These are phyloP conservation scores for Psilocybe azurescens DNA, from an alignment of 768 basidiomycete species.

Conservation along the genomic window DNA sequence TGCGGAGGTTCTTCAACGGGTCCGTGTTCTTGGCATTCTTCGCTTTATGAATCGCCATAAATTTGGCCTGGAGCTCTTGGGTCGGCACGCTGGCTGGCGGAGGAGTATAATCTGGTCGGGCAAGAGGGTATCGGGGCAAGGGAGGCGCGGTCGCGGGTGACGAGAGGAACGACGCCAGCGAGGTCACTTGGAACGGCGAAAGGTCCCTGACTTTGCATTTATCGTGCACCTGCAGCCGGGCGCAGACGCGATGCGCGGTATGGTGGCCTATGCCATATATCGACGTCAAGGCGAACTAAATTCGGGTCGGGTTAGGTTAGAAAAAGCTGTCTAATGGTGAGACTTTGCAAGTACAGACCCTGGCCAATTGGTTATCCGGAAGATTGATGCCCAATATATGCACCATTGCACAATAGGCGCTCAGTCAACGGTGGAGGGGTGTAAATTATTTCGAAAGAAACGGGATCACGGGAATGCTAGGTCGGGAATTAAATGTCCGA, in stretches of 20 bases:
- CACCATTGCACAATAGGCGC: conserved; percentile 57
- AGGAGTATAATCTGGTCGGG: conserved; percentile 55
- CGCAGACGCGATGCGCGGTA: conserved; percentile 83
- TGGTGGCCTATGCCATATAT: conserved; percentile 89
- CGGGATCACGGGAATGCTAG: not conserved
- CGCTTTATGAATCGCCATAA: conserved; percentile 39
- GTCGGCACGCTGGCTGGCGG: conserved; percentile 46
- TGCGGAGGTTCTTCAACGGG: conserved; percentile 73
- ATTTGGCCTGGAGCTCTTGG: conserved; percentile 45
- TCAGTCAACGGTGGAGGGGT: conserved; percentile 4
- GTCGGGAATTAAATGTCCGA: conserved; percentile 35
- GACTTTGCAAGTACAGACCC: conserved; percentile 53
- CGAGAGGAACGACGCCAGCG: conserved; percentile 93
- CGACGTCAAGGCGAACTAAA: conserved; percentile 84
- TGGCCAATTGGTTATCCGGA: conserved; percentile 75
- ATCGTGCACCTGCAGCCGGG: conserved; percentile 92
- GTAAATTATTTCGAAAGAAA: conserved; percentile 10
- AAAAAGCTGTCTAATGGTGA: not conserved
- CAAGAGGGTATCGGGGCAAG: conserved; percentile 71
- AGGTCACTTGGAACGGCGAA: conserved; percentile 85
- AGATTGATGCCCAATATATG: conserved; percentile 88
- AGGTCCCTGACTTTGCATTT: conserved; percentile 80
- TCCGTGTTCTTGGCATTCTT: conserved; percentile 50
- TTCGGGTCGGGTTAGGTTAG: not conserved
- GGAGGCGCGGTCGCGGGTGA: conserved; percentile 80